A percentile compares a stretch with the other conserved stretches of the same genome.
Evolutionary conservation across 2,329 filamentous ascomycete species (phyloP).

Genomic region (Scedosporium boydii): DNA sequence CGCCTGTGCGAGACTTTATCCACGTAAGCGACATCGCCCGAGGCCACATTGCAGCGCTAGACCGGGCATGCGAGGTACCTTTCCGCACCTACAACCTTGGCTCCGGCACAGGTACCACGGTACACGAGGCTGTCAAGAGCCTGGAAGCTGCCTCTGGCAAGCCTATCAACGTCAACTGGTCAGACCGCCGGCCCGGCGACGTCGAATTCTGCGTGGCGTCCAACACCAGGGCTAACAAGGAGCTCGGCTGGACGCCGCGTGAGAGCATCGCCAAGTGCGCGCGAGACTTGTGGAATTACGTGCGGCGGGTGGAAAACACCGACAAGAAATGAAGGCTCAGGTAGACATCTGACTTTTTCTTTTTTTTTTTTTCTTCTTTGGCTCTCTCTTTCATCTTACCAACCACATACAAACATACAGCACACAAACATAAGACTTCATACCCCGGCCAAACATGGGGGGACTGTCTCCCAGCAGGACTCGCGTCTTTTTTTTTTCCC

Average conservation of each 20-base stretch:
- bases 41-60: conserved; percentile 52
- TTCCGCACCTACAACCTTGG: conserved; percentile 37
- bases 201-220: conserved; percentile 33
- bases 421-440: neutral
- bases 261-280: conserved; percentile 23
- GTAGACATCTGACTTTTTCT: neutral
- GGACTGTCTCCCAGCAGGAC: neutral
- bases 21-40: conserved; percentile 56
- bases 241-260: conserved; percentile 30
- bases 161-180: conserved; percentile 26
- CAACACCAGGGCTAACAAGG: conserved; percentile 25
- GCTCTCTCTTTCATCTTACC: neutral
- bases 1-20: conserved; percentile 58
- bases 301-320: conserved; percentile 7
- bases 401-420: neutral
- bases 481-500: neutral
- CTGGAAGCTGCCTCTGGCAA: conserved; percentile 25
- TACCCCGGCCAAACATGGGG: neutral
- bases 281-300: conserved; percentile 23
- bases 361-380: neutral
- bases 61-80: conserved; percentile 16
- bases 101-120: conserved; percentile 34
- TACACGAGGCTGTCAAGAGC: conserved; percentile 31
- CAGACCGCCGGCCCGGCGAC: conserved; percentile 30
- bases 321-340: neutral